Conservation (phyloP, 371 early-diverging fungal genomes). For the Syncephalastrum racemosum region DNA sequence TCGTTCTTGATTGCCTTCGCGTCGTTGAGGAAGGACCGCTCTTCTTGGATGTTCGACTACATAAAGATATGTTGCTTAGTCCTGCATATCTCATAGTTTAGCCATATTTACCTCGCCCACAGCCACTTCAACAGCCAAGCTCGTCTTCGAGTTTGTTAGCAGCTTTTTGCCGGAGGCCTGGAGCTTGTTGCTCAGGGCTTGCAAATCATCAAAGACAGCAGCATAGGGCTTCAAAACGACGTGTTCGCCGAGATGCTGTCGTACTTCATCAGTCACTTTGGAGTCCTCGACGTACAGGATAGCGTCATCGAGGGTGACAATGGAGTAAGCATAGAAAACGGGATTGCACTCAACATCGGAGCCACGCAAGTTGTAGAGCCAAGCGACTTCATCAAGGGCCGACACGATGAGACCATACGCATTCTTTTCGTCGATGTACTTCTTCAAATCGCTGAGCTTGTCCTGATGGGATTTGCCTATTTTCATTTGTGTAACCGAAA, state of each 20-base stretch:
- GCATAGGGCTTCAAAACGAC: conserved; percentile 75
- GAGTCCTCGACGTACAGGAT: conserved; percentile 80
- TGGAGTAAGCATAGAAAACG: conserved; percentile 94
- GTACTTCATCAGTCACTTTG: conserved; percentile 27
- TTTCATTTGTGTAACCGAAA: background rate
- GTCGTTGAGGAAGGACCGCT: conserved; percentile 71
- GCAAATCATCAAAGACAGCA: conserved; percentile 77
- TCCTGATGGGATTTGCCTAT: conserved; percentile 42
- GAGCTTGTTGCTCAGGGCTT: conserved; percentile 23
- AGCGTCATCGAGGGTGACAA: conserved; percentile 68
- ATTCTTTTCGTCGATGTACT: conserved; percentile 55
- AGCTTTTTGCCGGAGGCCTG: conserved; percentile 48
- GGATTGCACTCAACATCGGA: conserved; percentile 97
- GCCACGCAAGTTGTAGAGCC: conserved; percentile 99
- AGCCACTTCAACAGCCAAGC: conserved; percentile 68
- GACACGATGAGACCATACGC: conserved; percentile 77
- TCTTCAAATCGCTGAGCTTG: conserved; percentile 66
- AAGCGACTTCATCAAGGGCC: conserved; percentile 92
- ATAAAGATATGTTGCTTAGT: conserved; percentile 35
- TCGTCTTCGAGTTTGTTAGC: conserved; percentile 61
- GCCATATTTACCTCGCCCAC: conserved; percentile 42
- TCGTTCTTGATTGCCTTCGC: conserved; percentile 95
- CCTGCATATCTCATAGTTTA: too few species aligned
- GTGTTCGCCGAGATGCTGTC: conserved; percentile 59
- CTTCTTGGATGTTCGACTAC: conserved; percentile 48